Evolutionary conservation across 805 yeast genomes (phyloP).

Genomic region (Candida nitratophila): DNA sequence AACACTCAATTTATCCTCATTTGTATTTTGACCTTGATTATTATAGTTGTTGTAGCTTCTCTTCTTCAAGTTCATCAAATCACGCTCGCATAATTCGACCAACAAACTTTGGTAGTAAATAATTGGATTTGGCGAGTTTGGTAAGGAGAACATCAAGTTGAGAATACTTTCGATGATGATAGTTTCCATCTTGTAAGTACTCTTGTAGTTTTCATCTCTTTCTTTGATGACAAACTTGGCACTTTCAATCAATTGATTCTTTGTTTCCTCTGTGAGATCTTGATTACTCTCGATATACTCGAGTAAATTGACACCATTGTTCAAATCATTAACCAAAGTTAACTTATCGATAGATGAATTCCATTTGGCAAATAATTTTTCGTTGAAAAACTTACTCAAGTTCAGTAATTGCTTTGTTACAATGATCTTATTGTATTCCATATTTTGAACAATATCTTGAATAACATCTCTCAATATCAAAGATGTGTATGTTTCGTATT

Average conservation of each 20-base stretch:
- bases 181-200: slow-evolving; percentile 91
- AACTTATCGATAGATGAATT: slow-evolving; percentile 76
- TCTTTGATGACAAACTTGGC: slow-evolving; percentile 32
- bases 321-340: slow-evolving; percentile 27
- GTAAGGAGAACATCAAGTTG: slow-evolving; percentile 70
- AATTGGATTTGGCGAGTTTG: slow-evolving; percentile 54
- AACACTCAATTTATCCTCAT: slow-evolving; percentile 40
- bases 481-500: slow-evolving; percentile 41
- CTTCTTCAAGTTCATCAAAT: slow-evolving; percentile 42
- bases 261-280: slow-evolving; percentile 20
- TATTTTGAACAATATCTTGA: slow-evolving; percentile 64
- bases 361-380: slow-evolving; percentile 58
- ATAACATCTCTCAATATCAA: slow-evolving; percentile 68
- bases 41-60: neutral
- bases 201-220: slow-evolving; percentile 29
- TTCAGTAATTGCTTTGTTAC: slow-evolving; percentile 78
- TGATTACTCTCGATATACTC: slow-evolving; percentile 19
- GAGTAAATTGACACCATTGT: slow-evolving; percentile 32
- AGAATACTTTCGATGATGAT: slow-evolving; percentile 77
- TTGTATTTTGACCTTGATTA: neutral
- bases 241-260: slow-evolving; percentile 20
- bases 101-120: slow-evolving; percentile 81
- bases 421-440: slow-evolving; percentile 85
- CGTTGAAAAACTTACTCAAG: slow-evolving; percentile 64
- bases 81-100: slow-evolving; percentile 79